These are phyloP conservation scores for Hypomyces rosellus DNA, from an alignment of 2,329 filamentous ascomycete genomes.

Conservation along the genomic window DNA sequence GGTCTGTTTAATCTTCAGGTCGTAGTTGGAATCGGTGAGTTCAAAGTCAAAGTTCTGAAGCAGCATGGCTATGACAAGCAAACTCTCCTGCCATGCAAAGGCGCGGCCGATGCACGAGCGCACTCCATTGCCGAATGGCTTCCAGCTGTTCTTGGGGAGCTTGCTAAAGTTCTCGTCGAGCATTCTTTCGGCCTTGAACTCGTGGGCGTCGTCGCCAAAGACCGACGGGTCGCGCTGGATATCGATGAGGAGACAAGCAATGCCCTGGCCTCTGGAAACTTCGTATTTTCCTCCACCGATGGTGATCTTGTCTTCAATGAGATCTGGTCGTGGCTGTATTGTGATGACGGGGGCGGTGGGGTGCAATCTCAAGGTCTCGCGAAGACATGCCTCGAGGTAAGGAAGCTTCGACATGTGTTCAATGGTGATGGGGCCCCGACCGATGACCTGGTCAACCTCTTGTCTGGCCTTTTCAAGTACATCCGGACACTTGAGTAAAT, in stretches of 20 bases:
- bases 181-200: constrained; percentile 58
- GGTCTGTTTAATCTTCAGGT: constrained; percentile 44
- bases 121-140: constrained; percentile 49
- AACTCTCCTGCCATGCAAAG: constrained; percentile 49
- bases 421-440: constrained; percentile 45
- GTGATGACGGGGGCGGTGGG: constrained; percentile 22
- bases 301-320: constrained; percentile 27
- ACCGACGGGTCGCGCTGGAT: constrained; percentile 50
- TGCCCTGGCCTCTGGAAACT: constrained; percentile 37
- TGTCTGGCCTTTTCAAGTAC: constrained; percentile 50
- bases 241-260: constrained; percentile 40
- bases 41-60: constrained; percentile 63
- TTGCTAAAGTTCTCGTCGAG: constrained; percentile 43
- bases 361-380: constrained; percentile 41
- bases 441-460: constrained; percentile 56
- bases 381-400: constrained; percentile 57
- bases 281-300: constrained; percentile 48
- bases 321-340: constrained; percentile 20
- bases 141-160: constrained; percentile 36
- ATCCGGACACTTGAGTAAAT: constrained; percentile 52
- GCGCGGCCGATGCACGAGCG: constrained; percentile 47
- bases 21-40: constrained; percentile 51
- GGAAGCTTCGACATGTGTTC: constrained; percentile 56
- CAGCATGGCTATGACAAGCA: constrained; percentile 41
- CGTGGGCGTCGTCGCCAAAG: constrained; percentile 49